Base-by-base conservation (phyloP, 2,329 filamentous ascomycete species). In the Colletotrichum eremochloae region DNA sequence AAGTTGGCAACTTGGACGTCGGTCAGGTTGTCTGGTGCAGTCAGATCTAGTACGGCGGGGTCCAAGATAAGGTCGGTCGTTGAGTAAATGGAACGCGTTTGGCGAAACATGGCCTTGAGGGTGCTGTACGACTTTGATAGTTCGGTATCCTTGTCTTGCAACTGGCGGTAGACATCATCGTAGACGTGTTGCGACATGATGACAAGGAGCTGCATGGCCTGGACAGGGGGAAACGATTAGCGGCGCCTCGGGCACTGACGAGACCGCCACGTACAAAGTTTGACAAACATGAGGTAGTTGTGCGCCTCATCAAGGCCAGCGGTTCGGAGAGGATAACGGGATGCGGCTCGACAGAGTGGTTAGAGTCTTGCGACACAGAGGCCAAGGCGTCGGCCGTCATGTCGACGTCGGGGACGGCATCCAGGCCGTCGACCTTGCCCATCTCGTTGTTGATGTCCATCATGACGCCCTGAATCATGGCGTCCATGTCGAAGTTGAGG, bases 1-100 rank as follows among this genome's bases (percentile, higher is more conserved):
- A 88, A 79, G 70, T 88, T 88, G 12, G 84, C 82, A 74, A 88
- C 80, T 52, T 85, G 83, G 31, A 88, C 80, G 36, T 83, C 78
- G 18, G 79, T 80, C 33, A 77, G 77, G 29, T 78, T 77, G 53
- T 84, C 80, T 42, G 80, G 77, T 56, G 80, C 75, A 18, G 81
- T 74, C 44, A 80, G 78, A n/a, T 81, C 74, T n/a, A 82, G 69
- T 29, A 48, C 38, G 6, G 65, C 69, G 42, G 79, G 77, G 1
- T 78, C 79, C n/a, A 84, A 71, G 62, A 81, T 78, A 24, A 78
- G 75, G 44, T 75, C 74, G n/a, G 77, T 68, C 3, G 79, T 79
- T 7, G 73, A 74, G 67, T 82, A 84, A 38, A 84, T 76, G 29
- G 77, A 75, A 70, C 80, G 79, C 15, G 80, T 76, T 46, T 79